Evolutionary conservation across 805 yeast genomes (phyloP), one percentile per base, ranked within the genome.

Genomic region (Pichia exigua): DNA sequence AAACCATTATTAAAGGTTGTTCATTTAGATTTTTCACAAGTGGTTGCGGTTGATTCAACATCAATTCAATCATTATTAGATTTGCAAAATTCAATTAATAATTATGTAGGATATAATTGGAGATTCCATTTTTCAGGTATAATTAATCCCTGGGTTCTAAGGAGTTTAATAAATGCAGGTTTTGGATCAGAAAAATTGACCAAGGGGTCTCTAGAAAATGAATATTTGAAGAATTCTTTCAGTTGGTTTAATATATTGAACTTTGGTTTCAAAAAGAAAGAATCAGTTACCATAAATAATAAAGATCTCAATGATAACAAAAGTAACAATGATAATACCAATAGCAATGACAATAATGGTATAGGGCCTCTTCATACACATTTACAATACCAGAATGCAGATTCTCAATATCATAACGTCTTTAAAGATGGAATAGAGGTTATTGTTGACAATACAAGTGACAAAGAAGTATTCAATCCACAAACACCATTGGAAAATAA

Each of bases 91-190:
- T 82, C 88, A n/a, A 67, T 88, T 44, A 81, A 81, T 66, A 76
- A 72, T 52, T 88, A 86, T 61, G 85, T 95, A 11, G 89, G 86
- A 63, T 74, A 85, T 52, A 90, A 85, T 58, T 90, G 89, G 51
- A 96, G 91, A 68, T 84, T 83, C 70, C 97, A 90, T 68, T 89
- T 90, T 67, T 79, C 87, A 12, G 95, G 96, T 22, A 79, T 90
- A 38, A 68, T 85, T 46, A 82, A 86, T 49, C 90, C 91, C 11
- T 91, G 97, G 97, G 78, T 87, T 49, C 80, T 87, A 62, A 77
- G 91, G 61, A 85, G 85, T 8, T 75, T 90, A 58, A 65, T 85
- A 45, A 78, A 80, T 57, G 83, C 82, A 54, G 95, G 94, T 2
- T 88, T 88, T 69, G 95, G 96, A 35, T 35, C 39, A 7, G 20